Evolutionary conservation across 768 basidiomycete species (phyloP), one percentile per base, ranked within the genome.

Genomic region (Lyophyllum decastes): DNA sequence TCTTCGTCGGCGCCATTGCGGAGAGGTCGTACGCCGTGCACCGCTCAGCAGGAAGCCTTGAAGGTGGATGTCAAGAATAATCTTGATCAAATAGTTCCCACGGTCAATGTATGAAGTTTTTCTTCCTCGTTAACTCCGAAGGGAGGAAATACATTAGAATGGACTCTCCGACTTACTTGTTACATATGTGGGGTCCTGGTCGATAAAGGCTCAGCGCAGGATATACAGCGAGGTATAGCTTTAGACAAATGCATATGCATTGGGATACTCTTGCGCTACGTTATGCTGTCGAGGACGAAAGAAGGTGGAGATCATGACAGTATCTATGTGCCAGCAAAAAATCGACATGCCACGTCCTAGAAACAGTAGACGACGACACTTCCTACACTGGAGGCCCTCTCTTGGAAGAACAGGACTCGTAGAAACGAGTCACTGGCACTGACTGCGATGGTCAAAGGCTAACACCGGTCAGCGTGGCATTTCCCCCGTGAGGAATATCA

Each of bases 401-500:
- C 79, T 83, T 66, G 81, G 82, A 81, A 83, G 79, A 70, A 70
- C 77, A 83, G 81, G 73, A 82, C 77, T 77, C 70, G 49, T 57
- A 30, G 66, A 53, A 66, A 64, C 71, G 71, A 78, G 76, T 82
- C 79, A 80, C 83, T 84, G 83, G 83, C 83, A 85, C 83, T 84
- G 83, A 77, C 76, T 72, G 75, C 83, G 77, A 83, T 70, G 81
- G 83, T 84, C 58, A 72, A 69, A 66, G 56, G 66, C 76, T 70
- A 48, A 73, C 83, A 77, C 79, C 83, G 83, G 72, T 76, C 83
- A 84, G 83, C 83, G 83, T 85, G 83, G 83, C 83, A 83, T 80
- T 70, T 75, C 77, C 78, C 82, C 72, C 78, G 76, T 70, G 66
- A 68, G 66, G 62, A 67, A 61, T 64, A 64, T 24, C 48, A 44